A percentile compares a stretch with the other conserved stretches of the same genome.
Conservation (phyloP, 1,139 yeast species). For the Hanseniaspora uvarum region DNA sequence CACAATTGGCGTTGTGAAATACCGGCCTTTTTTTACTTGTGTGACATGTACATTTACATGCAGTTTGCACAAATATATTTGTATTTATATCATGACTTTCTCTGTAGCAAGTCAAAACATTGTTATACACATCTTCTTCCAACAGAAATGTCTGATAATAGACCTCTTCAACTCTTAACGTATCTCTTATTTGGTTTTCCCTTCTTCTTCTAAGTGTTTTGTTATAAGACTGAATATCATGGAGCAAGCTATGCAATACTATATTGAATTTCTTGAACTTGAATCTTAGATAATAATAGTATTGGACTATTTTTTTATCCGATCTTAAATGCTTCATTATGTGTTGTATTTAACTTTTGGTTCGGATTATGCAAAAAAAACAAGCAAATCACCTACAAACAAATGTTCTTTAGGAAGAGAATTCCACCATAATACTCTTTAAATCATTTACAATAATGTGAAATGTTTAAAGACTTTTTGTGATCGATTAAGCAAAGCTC, state of each 20-base stretch:
- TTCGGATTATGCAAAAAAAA: not conserved
- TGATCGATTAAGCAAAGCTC: not conserved
- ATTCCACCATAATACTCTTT: not conserved
- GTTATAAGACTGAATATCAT: slow-evolving; percentile 1
- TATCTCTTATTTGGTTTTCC: not conserved
- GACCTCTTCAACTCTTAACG: slow-evolving; percentile 5
- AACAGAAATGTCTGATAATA: not conserved
- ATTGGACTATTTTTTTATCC: not conserved
- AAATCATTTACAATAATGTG: not conserved
- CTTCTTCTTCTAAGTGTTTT: slow-evolving; percentile 9
- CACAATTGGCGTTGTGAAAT: slow-evolving; percentile 2
- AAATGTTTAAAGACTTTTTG: not conserved
- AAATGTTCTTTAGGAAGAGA: too few relatives aligned
- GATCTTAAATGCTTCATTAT: not conserved
- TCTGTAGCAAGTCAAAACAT: not conserved
- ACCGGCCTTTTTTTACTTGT: not conserved
- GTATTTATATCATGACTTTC: not conserved
- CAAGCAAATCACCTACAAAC: too few relatives aligned
- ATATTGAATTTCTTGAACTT: not conserved
- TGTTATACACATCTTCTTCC: not conserved
- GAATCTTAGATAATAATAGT: not conserved
- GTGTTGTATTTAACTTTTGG: not conserved
- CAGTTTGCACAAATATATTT: not conserved
- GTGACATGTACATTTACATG: not conserved
- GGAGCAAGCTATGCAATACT: not conserved